phyloP scores from a whole-genome alignment of 2,329 filamentous ascomycete genomes.

The Pseudocercospora vitis region DNA sequence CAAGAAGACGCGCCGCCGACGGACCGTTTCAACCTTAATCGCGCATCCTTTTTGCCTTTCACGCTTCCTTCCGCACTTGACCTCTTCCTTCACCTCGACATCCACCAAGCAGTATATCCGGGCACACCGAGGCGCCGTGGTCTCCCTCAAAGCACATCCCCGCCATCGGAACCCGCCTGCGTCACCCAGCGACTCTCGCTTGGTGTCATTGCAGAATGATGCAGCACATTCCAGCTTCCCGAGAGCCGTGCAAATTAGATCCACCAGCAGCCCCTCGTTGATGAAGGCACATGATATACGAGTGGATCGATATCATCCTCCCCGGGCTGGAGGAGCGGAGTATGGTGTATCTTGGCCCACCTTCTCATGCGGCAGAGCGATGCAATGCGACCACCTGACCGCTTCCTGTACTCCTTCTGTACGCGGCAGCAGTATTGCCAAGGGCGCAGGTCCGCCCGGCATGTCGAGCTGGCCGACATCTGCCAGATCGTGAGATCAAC shows the following conservation, averaged over 20 bases:
- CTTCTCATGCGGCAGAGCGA: not conserved
- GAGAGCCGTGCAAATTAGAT: not conserved
- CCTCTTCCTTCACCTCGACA: not conserved
- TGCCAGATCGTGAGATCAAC: conserved; percentile 1
- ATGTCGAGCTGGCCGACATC: not conserved
- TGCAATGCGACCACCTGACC: not conserved
- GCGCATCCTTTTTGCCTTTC: not conserved
- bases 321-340: not conserved
- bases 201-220: conserved; percentile 3
- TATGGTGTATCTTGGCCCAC: not conserved
- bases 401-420: conserved; percentile 3
- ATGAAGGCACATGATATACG: conserved; percentile 1
- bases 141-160: too few relatives aligned
- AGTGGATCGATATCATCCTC: not conserved
- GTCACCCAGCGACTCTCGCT: not conserved
- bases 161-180: too few relatives aligned
- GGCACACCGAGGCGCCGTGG: too few relatives aligned
- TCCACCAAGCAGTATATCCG: too few relatives aligned
- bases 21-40: too few relatives aligned
- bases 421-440: conserved; percentile 1
- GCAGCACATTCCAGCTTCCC: not conserved
- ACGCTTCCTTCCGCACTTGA: not conserved
- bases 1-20: too few relatives aligned
- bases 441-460: conserved; percentile 1
- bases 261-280: not conserved